phyloP scores from a whole-genome alignment of 2,329 filamentous ascomycete genomes.

The Colletotrichum sp. region DNA sequence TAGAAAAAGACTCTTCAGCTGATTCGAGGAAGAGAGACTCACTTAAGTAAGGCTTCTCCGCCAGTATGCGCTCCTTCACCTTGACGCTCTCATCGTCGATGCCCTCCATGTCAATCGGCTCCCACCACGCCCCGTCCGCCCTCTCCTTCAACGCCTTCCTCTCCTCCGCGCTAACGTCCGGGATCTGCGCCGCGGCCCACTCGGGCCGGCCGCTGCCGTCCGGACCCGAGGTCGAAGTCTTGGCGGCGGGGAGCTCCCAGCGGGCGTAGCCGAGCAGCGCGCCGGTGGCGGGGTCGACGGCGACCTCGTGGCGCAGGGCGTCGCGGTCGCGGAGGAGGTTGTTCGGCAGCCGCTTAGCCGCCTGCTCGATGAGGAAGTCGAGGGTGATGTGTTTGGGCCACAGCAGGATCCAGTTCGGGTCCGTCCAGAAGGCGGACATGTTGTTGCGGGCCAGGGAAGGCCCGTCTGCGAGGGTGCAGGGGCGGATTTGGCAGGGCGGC shows the following conservation, averaged over 20 bases:
- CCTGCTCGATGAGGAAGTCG: conserved; percentile 18
- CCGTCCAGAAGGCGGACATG: conserved; percentile 29
- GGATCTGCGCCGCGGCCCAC: conserved; percentile 19
- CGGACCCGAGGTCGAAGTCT: neutral
- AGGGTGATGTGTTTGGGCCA: conserved; percentile 8
- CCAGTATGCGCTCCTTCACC: conserved; percentile 15
- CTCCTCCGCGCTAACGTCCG: conserved; percentile 18
- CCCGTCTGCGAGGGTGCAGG: conserved; percentile 25
- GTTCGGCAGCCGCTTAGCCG: conserved; percentile 18
- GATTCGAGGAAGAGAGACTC: neutral
- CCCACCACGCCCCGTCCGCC: conserved; percentile 12
- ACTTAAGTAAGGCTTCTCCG: conserved; percentile 18
- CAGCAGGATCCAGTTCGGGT: conserved; percentile 25
- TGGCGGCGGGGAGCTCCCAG: conserved; percentile 24
- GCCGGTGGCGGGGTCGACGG: conserved; percentile 26
- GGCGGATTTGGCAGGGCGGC: neutral
- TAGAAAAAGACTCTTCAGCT: neutral
- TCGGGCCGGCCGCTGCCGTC: neutral
- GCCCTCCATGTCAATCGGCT: conserved; percentile 1
- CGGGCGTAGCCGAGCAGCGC: conserved; percentile 26
- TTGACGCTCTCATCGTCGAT: neutral
- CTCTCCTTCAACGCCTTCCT: neutral
- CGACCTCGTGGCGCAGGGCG: conserved; percentile 24
- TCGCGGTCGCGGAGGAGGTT: conserved; percentile 22
- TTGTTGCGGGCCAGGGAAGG: conserved; percentile 26